Percentiles rank a stretch among this genome's conserved stretches.
These are phyloP conservation scores for Priceomyces castillae DNA, from an alignment of 805 yeast genomes.

Conservation along the genomic window DNA sequence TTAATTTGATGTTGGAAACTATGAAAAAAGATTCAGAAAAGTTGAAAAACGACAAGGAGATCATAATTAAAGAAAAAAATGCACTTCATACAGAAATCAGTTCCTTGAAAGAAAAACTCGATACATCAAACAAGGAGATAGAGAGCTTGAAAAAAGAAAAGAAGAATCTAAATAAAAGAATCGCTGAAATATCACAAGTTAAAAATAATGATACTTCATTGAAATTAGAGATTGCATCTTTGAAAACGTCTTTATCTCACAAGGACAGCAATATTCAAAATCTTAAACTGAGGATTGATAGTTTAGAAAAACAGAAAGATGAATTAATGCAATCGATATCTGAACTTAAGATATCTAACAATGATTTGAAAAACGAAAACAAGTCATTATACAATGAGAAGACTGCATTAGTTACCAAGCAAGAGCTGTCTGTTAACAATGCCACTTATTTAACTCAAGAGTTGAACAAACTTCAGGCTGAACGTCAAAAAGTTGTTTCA, in stretches of 20 bases:
- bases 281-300: constrained; percentile 32
- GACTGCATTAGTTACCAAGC: constrained; percentile 39
- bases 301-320: constrained; percentile 38
- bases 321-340: constrained; percentile 36
- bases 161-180: constrained; percentile 33
- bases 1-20: constrained; percentile 1
- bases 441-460: constrained; percentile 31
- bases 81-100: not conserved
- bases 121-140: constrained; percentile 20
- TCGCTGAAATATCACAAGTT: constrained; percentile 26
- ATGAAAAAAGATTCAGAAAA: constrained; percentile 16
- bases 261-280: constrained; percentile 44
- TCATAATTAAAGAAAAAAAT: constrained; percentile 8
- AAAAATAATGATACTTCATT: constrained; percentile 42
- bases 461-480: constrained; percentile 40
- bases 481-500: constrained; percentile 38
- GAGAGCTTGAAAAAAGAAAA: constrained; percentile 31
- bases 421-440: constrained; percentile 36
- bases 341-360: constrained; percentile 39
- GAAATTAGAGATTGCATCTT: constrained; percentile 48
- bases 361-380: constrained; percentile 37
- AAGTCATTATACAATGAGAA: constrained; percentile 36
- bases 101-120: constrained; percentile 13
- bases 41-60: constrained; percentile 14
- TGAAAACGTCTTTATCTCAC: constrained; percentile 42